Evolutionary conservation across 73 alveolate genomes (phyloP).

Genomic region (Effrenium voratum): DNA sequence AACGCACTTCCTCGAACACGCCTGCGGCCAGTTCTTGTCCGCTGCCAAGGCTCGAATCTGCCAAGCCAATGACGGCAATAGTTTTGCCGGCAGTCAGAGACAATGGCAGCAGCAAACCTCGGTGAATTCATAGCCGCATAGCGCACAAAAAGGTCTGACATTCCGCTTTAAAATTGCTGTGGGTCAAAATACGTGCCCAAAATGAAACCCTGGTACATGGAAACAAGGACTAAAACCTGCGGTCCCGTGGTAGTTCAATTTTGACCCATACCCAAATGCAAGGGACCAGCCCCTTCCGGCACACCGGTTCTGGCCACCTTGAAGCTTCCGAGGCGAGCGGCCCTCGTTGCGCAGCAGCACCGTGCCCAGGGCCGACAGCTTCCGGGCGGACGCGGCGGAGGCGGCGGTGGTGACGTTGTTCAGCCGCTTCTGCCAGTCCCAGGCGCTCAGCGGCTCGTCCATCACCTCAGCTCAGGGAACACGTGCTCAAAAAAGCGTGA

Average conservation of each 20-base stretch:
- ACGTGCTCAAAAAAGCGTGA: too few species aligned
- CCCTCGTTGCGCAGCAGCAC: conserved; percentile 76
- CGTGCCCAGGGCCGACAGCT: conserved; percentile 21
- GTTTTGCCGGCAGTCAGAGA: neutral
- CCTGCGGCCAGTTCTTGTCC: neutral
- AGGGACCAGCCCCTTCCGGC: too few species aligned
- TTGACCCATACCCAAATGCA: too few species aligned
- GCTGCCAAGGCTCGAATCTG: neutral
- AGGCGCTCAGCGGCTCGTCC: conserved; percentile 51
- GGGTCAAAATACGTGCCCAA: too few species aligned
- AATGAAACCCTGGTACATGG: too few species aligned
- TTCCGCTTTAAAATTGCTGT: neutral
- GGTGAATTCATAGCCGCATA: neutral
- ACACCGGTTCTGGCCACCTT: too few species aligned
- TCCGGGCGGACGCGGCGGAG: conserved; percentile 52
- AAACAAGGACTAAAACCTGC: too few species aligned
- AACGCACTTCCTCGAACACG: neutral
- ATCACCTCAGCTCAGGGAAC: neutral
- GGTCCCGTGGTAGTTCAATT: too few species aligned
- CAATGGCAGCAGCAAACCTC: neutral
- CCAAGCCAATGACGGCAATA: conserved; percentile 75
- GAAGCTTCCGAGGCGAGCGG: neutral
- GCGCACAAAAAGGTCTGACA: neutral
- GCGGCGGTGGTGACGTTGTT: conserved; percentile 43
- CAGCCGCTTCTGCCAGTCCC: conserved; percentile 45